These are phyloP conservation scores for Takashimella koratensis DNA, from an alignment of 1,284 basidiomycete species.

Conservation along the genomic window DNA sequence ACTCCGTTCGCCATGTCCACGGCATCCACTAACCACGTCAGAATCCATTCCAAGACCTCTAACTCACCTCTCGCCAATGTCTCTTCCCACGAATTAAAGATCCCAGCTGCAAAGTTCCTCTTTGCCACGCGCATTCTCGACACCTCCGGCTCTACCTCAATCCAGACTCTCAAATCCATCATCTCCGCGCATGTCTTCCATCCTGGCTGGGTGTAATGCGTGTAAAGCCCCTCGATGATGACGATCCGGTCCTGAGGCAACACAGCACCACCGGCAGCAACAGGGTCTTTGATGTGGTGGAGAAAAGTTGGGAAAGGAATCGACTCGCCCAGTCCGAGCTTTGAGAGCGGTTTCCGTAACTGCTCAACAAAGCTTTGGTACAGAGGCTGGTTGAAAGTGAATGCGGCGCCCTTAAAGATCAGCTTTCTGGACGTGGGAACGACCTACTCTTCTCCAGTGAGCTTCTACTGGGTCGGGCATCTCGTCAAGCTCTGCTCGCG, in stretches of 20 bases:
- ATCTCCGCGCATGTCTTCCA: background rate
- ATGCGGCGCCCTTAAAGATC: background rate
- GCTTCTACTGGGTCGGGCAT: constrained; percentile 30
- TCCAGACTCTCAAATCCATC: background rate
- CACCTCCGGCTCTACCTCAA: background rate
- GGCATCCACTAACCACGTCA: background rate
- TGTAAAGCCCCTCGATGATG: constrained; percentile 1
- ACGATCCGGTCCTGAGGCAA: background rate
- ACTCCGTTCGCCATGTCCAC: background rate
- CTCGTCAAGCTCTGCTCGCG: constrained; percentile 38
- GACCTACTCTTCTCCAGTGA: constrained; percentile 27
- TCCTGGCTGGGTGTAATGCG: background rate
- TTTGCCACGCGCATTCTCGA: background rate
- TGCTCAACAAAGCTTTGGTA: background rate
- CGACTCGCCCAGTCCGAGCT: background rate
- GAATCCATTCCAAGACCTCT: background rate
- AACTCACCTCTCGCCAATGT: background rate
- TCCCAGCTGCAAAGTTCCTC: background rate
- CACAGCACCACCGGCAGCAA: background rate
- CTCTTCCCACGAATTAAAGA: background rate
- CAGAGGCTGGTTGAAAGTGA: background rate
- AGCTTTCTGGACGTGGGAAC: background rate
- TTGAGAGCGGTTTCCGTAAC: background rate
- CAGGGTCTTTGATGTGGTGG: background rate
- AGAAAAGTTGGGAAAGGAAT: background rate